phyloP scores from a whole-genome alignment of 75 land plant species.

The Sequoiadendron giganteum region DNA sequence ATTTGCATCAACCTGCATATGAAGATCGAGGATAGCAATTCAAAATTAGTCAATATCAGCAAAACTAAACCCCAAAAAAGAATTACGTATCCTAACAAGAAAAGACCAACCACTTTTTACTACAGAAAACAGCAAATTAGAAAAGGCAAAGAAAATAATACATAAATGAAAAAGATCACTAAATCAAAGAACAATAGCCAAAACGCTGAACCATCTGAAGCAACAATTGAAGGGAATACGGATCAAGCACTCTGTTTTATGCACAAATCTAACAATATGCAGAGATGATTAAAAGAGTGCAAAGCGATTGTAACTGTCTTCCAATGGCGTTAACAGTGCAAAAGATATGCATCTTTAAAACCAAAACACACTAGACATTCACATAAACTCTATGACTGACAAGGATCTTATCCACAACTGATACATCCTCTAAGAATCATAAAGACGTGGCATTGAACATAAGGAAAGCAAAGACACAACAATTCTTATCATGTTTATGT shows the following conservation, averaged over 20 bases:
- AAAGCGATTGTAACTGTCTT: neutral
- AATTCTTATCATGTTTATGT: neutral
- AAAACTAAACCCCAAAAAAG: neutral
- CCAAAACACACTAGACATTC: neutral
- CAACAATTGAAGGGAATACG: neutral
- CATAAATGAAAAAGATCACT: neutral
- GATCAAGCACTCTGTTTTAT: neutral
- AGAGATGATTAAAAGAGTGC: neutral
- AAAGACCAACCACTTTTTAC: conserved; percentile 1
- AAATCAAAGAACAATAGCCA: neutral
- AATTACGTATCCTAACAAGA: neutral
- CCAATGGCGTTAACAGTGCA: neutral
- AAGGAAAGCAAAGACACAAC: neutral
- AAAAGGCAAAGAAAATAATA: neutral
- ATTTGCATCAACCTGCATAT: conserved; percentile 16
- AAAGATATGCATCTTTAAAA: neutral
- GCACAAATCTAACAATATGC: neutral
- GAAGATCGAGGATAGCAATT: neutral
- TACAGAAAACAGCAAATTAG: neutral
- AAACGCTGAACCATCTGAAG: neutral
- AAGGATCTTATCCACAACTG: neutral
- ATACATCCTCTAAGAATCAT: neutral
- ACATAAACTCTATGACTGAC: neutral
- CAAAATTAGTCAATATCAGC: neutral
- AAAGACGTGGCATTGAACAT: neutral